phyloP scores from a whole-genome alignment of 352 stramenopile species.

The Globisporangium radiosum region DNA sequence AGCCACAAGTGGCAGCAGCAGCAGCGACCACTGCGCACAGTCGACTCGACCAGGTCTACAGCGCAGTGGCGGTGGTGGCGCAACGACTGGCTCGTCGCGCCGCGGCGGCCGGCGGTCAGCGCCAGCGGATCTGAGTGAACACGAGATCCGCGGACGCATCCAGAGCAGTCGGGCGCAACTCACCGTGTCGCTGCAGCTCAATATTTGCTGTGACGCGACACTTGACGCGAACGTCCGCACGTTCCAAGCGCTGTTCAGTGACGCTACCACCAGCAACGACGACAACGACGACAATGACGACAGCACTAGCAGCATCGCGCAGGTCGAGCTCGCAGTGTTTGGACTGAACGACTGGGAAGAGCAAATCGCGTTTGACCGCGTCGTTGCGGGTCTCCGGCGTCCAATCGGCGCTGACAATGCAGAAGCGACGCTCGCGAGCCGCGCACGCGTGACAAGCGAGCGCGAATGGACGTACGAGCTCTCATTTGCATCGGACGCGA shows the following conservation, averaged over 20 bases:
- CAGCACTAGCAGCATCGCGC: neutral
- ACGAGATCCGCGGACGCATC: conserved; percentile 12
- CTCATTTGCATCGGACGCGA: conserved; percentile 18
- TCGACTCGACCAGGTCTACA: neutral
- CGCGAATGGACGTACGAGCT: conserved; percentile 29
- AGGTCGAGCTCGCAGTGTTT: conserved; percentile 39
- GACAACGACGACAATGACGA: neutral
- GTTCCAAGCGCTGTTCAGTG: conserved; percentile 3
- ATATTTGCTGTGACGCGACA: neutral
- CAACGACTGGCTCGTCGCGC: neutral
- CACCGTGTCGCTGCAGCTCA: conserved; percentile 9
- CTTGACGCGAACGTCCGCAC: neutral
- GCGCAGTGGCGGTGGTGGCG: neutral
- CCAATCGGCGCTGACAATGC: conserved; percentile 4
- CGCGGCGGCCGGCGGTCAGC: conserved; percentile 3
- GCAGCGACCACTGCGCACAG: neutral
- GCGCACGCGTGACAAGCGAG: conserved; percentile 18
- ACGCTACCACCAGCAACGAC: neutral
- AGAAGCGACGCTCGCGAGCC: conserved; percentile 18
- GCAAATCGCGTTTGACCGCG: conserved; percentile 37
- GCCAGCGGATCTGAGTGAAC: conserved; percentile 4
- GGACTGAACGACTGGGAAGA: conserved; percentile 42
- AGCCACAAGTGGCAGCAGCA: neutral
- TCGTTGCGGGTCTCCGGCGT: conserved; percentile 24
- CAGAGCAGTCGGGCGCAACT: conserved; percentile 7